These are phyloP conservation scores for Ophiostoma sp. DNA, from an alignment of 2,329 filamentous ascomycete species.

Conservation along the genomic window DNA sequence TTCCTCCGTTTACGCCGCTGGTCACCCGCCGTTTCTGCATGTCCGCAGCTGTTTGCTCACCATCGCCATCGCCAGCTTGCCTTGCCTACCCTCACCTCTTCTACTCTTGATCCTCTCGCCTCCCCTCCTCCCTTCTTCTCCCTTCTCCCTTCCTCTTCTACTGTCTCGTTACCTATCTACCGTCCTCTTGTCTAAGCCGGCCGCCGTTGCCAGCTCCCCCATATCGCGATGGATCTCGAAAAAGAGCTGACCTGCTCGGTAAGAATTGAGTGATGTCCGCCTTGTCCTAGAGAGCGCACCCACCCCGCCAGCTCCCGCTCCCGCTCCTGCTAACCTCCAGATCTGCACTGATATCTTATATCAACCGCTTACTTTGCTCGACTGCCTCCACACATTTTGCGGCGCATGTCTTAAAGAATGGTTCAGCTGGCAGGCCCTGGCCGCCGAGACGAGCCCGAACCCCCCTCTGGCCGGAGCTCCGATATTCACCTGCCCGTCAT, in stretches of 20 bases:
- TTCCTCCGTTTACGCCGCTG: constrained; percentile 16
- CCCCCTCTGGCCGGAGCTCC: constrained; percentile 44
- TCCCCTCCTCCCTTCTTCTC: not conserved
- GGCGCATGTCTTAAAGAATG: constrained; percentile 93
- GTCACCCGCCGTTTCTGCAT: constrained; percentile 4
- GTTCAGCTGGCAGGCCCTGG: constrained; percentile 74
- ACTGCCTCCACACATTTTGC: constrained; percentile 94
- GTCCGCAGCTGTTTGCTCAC: constrained; percentile 11
- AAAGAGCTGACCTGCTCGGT: constrained; percentile 94
- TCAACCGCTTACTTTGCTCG: constrained; percentile 82
- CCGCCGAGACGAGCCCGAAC: constrained; percentile 47
- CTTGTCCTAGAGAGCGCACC: constrained; percentile 28
- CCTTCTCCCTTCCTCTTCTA: not conserved
- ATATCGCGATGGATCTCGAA: constrained; percentile 64
- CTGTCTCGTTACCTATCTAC: not conserved
- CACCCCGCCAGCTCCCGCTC: not conserved
- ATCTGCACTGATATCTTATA: constrained; percentile 96
- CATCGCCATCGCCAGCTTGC: not conserved
- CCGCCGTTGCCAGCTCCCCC: not conserved
- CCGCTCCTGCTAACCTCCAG: constrained; percentile 41
- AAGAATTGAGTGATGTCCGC: constrained; percentile 35
- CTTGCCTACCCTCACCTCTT: not conserved
- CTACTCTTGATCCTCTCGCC: not conserved
- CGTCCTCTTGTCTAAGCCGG: not conserved
- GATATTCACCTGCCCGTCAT: constrained; percentile 84